Conservation (phyloP, 768 basidiomycete species). For the Lactarius hatsudake region DNA sequence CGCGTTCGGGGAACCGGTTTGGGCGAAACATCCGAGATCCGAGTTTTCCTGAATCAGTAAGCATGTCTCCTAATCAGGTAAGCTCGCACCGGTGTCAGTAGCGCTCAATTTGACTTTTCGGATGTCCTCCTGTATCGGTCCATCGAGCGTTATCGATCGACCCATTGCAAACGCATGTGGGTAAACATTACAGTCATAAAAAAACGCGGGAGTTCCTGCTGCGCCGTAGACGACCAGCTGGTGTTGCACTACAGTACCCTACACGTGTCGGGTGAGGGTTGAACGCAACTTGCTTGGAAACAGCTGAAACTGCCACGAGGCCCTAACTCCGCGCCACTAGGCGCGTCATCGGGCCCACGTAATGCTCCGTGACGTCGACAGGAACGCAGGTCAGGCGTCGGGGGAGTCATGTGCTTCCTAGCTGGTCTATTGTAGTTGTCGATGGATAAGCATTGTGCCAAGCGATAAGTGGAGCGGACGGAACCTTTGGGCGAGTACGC, state of each 20-base stretch:
- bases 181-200: not conserved
- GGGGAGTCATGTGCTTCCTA: too few species aligned
- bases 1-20: not conserved
- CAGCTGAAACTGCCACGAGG: not conserved
- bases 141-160: not conserved
- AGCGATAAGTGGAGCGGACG: not conserved
- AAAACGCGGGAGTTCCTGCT: not conserved
- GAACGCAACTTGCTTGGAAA: not conserved
- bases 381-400: not conserved
- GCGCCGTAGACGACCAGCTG: not conserved
- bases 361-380: not conserved
- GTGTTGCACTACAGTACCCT: not conserved
- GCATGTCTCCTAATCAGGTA: conserved; percentile 7
- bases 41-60: conserved; percentile 8
- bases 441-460: not conserved
- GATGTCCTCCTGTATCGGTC: not conserved
- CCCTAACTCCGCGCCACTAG: not conserved
- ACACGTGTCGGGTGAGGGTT: not conserved
- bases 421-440: not conserved
- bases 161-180: not conserved
- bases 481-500: not conserved
- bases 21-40: not conserved
- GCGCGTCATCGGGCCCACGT: not conserved
- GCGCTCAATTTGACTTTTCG: not conserved
- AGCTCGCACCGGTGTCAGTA: not conserved